These are phyloP conservation scores for Boletus insuetus DNA, from an alignment of 768 basidiomycete species.

Conservation along the genomic window DNA sequence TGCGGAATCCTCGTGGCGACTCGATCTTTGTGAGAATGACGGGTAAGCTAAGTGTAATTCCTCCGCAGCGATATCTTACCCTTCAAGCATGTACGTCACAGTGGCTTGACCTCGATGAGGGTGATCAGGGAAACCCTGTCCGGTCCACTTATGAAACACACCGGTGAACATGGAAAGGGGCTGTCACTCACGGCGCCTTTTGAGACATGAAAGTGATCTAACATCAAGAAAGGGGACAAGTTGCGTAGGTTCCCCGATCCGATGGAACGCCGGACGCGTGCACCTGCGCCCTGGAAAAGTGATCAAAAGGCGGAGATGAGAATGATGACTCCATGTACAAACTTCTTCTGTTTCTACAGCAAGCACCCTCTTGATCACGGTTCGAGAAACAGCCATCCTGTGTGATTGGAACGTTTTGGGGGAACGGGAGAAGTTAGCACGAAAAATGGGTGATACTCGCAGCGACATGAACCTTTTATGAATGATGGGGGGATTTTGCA, in stretches of 20 bases:
- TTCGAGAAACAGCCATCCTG: slow-evolving; percentile 50
- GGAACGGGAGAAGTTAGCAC: neutral
- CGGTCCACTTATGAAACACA: neutral
- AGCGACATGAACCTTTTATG: neutral
- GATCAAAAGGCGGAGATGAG: neutral
- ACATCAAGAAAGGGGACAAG: slow-evolving; percentile 88
- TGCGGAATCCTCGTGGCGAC: slow-evolving; percentile 87
- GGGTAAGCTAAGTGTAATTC: neutral
- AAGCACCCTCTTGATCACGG: slow-evolving; percentile 72
- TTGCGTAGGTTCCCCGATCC: slow-evolving; percentile 73
- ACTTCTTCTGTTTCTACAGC: slow-evolving; percentile 76
- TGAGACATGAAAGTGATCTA: slow-evolving; percentile 75
- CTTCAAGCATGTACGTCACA: slow-evolving; percentile 87
- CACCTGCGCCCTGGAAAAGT: slow-evolving; percentile 64
- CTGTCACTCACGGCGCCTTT: slow-evolving; percentile 58
- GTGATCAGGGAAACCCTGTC: slow-evolving; percentile 88
- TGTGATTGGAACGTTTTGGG: neutral
- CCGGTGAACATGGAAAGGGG: neutral
- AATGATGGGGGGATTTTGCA: too few relatives aligned
- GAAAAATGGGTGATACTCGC: too few relatives aligned
- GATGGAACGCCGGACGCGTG: slow-evolving; percentile 81
- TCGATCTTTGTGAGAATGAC: slow-evolving; percentile 42
- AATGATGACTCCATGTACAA: neutral
- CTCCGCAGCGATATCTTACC: slow-evolving; percentile 37
- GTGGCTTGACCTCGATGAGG: slow-evolving; percentile 90